These are phyloP conservation scores for Zygosaccharomyces gambellarensis DNA, from an alignment of 805 yeast genomes.

Conservation along the genomic window DNA sequence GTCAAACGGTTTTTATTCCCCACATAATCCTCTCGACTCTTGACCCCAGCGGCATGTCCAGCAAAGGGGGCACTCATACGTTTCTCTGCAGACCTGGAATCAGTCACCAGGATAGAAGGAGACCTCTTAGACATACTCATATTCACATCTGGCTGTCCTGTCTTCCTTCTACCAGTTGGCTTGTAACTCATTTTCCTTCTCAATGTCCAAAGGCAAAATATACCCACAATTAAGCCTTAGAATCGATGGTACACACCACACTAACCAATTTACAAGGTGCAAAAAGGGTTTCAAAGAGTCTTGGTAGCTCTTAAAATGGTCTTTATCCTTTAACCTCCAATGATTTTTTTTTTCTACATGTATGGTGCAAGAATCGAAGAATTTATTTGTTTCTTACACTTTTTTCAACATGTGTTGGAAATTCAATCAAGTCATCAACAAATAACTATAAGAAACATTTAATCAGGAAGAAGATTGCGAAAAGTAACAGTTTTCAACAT, in stretches of 20 bases:
- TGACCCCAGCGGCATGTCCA: conserved; percentile 43
- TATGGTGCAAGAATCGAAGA: background rate
- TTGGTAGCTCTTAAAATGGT: background rate
- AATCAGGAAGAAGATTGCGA: background rate
- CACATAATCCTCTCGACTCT: conserved; percentile 12
- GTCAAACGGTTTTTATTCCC: conserved; percentile 4
- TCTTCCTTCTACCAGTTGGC: background rate
- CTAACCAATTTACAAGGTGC: background rate
- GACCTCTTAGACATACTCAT: conserved; percentile 58
- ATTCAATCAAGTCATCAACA: background rate
- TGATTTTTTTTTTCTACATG: background rate
- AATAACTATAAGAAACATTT: background rate
- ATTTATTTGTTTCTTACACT: background rate
- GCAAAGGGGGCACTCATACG: conserved; percentile 69
- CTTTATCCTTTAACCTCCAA: background rate
- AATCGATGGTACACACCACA: background rate
- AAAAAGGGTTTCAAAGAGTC: background rate
- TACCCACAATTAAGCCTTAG: background rate
- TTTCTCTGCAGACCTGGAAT: conserved; percentile 60
- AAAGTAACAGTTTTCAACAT: background rate
- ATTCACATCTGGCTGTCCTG: background rate
- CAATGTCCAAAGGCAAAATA: background rate
- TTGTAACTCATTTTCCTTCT: conserved; percentile 10
- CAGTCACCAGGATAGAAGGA: conserved; percentile 91
- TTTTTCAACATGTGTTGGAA: background rate